Conservation (phyloP, 2,329 filamentous ascomycete species). For the Xylariaceae sp. region DNA sequence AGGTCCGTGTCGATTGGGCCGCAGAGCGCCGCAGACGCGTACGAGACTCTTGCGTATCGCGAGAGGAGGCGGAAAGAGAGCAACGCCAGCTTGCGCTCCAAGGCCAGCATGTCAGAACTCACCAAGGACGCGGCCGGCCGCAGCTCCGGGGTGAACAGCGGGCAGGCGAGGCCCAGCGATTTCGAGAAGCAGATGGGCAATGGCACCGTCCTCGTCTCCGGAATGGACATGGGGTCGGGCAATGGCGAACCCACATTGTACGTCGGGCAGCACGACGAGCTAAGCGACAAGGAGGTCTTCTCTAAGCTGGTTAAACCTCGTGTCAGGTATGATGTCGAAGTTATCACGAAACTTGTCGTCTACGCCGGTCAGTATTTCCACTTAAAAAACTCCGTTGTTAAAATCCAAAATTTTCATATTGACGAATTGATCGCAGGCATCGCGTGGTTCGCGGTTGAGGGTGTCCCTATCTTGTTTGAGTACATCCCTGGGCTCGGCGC, state of each 20-base stretch:
- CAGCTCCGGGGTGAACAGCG: slow-evolving; percentile 22
- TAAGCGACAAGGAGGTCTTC: slow-evolving; percentile 75
- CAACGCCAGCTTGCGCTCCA: slow-evolving; percentile 42
- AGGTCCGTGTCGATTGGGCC: slow-evolving; percentile 86
- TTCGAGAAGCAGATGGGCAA: slow-evolving; percentile 72
- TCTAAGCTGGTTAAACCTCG: slow-evolving; percentile 76
- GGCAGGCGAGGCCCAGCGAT: slow-evolving; percentile 39
- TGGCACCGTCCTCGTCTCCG: slow-evolving; percentile 43
- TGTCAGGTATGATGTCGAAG: slow-evolving; percentile 96
- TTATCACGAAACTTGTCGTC: slow-evolving; percentile 92
- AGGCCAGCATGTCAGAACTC: slow-evolving; percentile 39
- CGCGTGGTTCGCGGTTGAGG: slow-evolving; percentile 35
- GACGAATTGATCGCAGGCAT: slow-evolving; percentile 22
- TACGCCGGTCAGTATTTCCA: slow-evolving; percentile 66
- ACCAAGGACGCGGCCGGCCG: slow-evolving; percentile 28
- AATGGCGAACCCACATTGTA: slow-evolving; percentile 35
- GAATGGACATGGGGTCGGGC: slow-evolving; percentile 28
- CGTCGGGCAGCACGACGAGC: slow-evolving; percentile 42
- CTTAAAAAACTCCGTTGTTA: too few species aligned
- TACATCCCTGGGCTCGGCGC: slow-evolving; percentile 35
- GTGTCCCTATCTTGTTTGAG: slow-evolving; percentile 39
- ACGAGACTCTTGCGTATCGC: slow-evolving; percentile 88
- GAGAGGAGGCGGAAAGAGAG: slow-evolving; percentile 57
- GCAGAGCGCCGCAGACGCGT: slow-evolving; percentile 92
- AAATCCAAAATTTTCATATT: background rate